Percentiles rank a stretch among this genome's conserved stretches.
Conservation (phyloP, 139 green algal genomes). For the Chlorella sp. region DNA sequence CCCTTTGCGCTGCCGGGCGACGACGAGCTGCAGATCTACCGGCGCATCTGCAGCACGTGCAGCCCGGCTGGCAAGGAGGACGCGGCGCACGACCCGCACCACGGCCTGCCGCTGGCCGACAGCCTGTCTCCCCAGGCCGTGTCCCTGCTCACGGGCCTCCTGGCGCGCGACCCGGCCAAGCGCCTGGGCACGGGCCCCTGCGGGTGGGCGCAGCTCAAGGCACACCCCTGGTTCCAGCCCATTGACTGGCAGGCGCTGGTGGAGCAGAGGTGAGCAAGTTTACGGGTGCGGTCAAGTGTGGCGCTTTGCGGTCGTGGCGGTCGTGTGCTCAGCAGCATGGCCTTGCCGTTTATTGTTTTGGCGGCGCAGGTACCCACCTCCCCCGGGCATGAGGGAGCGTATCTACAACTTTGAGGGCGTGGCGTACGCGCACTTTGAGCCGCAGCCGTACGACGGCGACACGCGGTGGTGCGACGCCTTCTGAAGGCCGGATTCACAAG, state of each 20-base stretch:
- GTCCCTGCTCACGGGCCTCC: constrained; percentile 49
- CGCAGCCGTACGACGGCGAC: constrained; percentile 26
- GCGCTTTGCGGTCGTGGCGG: no score
- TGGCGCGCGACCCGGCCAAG: constrained; percentile 31
- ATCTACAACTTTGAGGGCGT: constrained; percentile 46
- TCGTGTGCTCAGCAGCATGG: background rate
- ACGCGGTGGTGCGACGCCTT: constrained; percentile 32
- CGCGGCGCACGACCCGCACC: no score
- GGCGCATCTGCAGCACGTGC: constrained; percentile 39
- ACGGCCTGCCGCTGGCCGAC: no score
- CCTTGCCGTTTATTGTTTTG: no score
- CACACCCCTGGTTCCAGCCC: constrained; percentile 57
- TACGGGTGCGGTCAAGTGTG: background rate
- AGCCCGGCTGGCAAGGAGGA: no score
- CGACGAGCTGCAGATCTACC: constrained; percentile 57
- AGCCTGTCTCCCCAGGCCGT: constrained; percentile 36
- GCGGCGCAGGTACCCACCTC: constrained; percentile 19
- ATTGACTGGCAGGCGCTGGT: constrained; percentile 56
- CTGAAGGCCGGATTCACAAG: no score
- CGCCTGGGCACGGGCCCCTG: constrained; percentile 15
- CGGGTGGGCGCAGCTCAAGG: constrained; percentile 39
- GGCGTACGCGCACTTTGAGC: constrained; percentile 35
- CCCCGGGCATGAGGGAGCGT: constrained; percentile 29
- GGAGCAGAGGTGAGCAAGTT: constrained; percentile 17
- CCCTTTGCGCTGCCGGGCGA: constrained; percentile 41